Base-by-base conservation (phyloP, 495 filamentous ascomycete species). In the Tetracladium marchalianum region DNA sequence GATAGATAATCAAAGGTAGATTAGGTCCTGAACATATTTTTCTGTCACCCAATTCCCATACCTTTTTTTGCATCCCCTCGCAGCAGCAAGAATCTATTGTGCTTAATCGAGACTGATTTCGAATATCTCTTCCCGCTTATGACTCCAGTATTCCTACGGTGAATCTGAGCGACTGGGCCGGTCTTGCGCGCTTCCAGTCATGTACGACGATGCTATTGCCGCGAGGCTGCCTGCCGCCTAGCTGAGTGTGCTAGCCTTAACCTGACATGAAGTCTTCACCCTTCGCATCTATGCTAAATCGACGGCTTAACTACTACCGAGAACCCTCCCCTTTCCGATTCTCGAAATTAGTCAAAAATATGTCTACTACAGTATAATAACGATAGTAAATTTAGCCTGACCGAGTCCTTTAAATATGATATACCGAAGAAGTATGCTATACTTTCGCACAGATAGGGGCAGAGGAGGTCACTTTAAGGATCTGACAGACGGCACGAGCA, bases 391-490 rank as follows among this genome's bases (percentile, higher is more conserved):
- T 16, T 49, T 40, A 49, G 39, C 31, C 39, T 43, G 22, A 49
- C 46, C 32, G 13, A 43, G 15, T 37, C 37, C 33, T 43, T 43
- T 12, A 12, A 34, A 13, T 24, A 49, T 18, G 17, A 43, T 13
- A 49, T 49, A 12, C 46, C 46, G 13, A 11, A n/a, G n/a, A n/a
- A 1, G 44, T 47, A 47, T 31, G 35, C 44, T 39, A 47, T 47
- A 47, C 44, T 47, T 24, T 47, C 44, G 31, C 44, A 47, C 18
- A 47, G 4, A 39, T 47, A 52, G 58, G 55, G 47, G 39, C 50
- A 7, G 54, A 53, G 5, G 56, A 59, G 45, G 40, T 61, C 11
- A 52, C 43, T 11, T 49, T 54, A 45, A 43, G 13, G 57, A 60
- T 15, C 17, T 49, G 35, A 39, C 36, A 31, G 40, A 49, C 27